Conservation (phyloP, 106 monocot genomes). For the Chionographis japonica region DNA sequence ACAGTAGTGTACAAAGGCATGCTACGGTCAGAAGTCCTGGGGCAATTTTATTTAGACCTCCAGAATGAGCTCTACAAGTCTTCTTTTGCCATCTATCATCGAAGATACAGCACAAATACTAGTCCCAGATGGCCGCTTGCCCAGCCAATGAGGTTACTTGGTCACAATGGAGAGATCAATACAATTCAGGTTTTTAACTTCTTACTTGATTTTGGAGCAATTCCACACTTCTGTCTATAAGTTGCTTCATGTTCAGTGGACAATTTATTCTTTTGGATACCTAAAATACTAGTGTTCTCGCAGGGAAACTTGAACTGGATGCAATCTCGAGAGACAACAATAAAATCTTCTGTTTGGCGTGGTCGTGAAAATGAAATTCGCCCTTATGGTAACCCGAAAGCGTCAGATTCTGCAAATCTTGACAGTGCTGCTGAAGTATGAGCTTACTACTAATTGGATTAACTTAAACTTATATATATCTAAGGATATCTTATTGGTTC, state of each 20-base stretch:
- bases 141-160: conserved; percentile 97
- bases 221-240: neutral
- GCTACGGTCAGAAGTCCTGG: conserved; percentile 90
- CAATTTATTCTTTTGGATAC: neutral
- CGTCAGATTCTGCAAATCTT: conserved; percentile 95
- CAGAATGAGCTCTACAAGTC: conserved; percentile 75
- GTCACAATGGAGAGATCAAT: conserved; percentile 99
- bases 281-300: neutral
- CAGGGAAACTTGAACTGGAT: conserved; percentile 99
- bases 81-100: conserved; percentile 89
- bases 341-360: conserved; percentile 93
- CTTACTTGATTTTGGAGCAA: neutral
- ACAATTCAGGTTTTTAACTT: conserved; percentile 78
- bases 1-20: conserved; percentile 98
- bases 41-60: conserved; percentile 86
- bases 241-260: neutral
- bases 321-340: conserved; percentile 92
- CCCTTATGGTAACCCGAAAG: conserved; percentile 87
- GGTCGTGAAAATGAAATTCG: conserved; percentile 96
- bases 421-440: conserved; percentile 97
- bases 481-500: too few relatives aligned
- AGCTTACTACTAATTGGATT: neutral
- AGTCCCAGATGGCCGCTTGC: conserved; percentile 99
- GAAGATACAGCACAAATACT: conserved; percentile 99
- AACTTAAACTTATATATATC: too few relatives aligned